Conservation (phyloP, 139 green algal genomes). For the Closterium sp. region DNA sequence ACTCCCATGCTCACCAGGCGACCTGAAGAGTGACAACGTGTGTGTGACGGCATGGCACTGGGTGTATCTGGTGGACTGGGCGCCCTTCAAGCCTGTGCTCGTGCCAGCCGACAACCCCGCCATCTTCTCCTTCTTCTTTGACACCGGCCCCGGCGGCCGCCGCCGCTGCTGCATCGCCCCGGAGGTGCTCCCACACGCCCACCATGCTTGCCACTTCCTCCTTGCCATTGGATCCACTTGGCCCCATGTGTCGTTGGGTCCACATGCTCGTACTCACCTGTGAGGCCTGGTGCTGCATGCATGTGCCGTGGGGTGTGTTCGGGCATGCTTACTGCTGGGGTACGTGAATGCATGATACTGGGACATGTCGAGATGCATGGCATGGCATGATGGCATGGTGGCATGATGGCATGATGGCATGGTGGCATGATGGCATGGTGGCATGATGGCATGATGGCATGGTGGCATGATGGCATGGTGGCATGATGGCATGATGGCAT, state of each 20-base stretch:
- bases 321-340: too few species aligned
- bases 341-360: too few species aligned
- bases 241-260: background rate
- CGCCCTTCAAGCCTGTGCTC: constrained; percentile 83
- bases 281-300: too few species aligned
- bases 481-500: background rate
- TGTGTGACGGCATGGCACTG: constrained; percentile 89
- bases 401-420: background rate
- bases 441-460: background rate
- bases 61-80: constrained; percentile 85
- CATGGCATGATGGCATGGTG: background rate
- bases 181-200: constrained; percentile 1
- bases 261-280: too few species aligned
- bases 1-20: too few species aligned
- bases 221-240: background rate
- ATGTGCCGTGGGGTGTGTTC: too few species aligned
- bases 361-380: background rate
- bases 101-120: constrained; percentile 90
- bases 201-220: background rate
- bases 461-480: background rate
- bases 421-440: background rate
- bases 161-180: constrained; percentile 89
- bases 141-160: constrained; percentile 67
- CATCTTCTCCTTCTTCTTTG: constrained; percentile 96
- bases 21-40: constrained; percentile 62